Conservation (phyloP, 129 eudicot genomes). For the Heracleum sosnowskyi region DNA sequence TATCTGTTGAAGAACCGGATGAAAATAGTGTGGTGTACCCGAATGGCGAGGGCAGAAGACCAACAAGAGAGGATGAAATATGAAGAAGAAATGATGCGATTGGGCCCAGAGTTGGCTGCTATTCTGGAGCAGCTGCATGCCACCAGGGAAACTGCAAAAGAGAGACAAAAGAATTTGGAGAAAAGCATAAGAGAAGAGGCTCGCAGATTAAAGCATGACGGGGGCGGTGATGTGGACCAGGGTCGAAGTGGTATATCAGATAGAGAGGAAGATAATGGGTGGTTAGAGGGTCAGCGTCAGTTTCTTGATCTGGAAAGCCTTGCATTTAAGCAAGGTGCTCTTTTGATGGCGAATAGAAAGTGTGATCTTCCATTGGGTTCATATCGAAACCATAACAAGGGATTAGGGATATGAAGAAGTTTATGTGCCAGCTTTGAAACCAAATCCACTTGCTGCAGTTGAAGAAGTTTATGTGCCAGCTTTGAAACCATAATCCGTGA, state of each 20-base stretch:
- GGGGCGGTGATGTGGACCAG: constrained; percentile 50
- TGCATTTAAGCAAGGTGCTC: constrained; percentile 73
- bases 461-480: too few relatives aligned
- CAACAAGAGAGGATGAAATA: constrained; percentile 70
- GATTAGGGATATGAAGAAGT: constrained; percentile 94
- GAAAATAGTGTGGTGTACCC: constrained; percentile 96
- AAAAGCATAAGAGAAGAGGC: constrained; percentile 93
- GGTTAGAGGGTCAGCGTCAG: constrained; percentile 79
- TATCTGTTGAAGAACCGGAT: constrained; percentile 62
- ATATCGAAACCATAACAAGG: constrained; percentile 58
- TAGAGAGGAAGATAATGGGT: constrained; percentile 64
- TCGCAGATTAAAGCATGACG: constrained; percentile 73
- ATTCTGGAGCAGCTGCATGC: constrained; percentile 90
- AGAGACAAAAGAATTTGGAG: constrained; percentile 85
- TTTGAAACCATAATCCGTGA: too few relatives aligned
- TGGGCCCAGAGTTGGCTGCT: constrained; percentile 68
- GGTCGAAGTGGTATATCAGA: constrained; percentile 44
- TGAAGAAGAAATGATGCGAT: constrained; percentile 71
- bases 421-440: constrained; percentile 83
- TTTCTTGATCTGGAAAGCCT: constrained; percentile 84
- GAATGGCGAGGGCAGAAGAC: constrained; percentile 89
- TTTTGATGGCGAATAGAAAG: constrained; percentile 66
- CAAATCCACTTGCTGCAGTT: constrained; percentile 47
- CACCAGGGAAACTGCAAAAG: constrained; percentile 86
- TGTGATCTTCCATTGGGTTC: constrained; percentile 82